phyloP scores from a whole-genome alignment of 306 rosid genomes.

The Vigna radiata region DNA sequence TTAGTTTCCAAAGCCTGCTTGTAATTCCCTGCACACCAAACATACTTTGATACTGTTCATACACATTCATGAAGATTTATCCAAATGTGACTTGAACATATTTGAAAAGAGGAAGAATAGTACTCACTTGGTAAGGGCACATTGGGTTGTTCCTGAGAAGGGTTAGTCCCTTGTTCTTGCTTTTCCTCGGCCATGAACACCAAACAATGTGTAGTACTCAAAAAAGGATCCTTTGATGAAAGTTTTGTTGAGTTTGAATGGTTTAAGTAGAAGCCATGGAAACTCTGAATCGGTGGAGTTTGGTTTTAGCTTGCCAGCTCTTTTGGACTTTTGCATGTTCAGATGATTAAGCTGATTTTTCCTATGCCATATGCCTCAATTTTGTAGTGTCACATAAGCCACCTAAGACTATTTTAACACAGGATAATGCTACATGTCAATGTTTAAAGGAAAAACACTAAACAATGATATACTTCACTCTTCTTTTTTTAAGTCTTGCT shows the following conservation, averaged over 20 bases:
- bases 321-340: conserved; percentile 19
- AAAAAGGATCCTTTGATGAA: background rate
- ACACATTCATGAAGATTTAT: too few species aligned
- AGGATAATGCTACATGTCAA: background rate
- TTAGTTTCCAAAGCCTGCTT: conserved; percentile 27
- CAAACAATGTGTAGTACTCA: background rate
- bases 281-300: background rate
- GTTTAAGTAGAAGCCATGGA: background rate
- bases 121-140: conserved; percentile 50
- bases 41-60: background rate
- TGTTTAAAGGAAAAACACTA: too few species aligned
- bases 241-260: background rate
- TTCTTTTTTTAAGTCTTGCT: too few species aligned
- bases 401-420: conserved; percentile 7
- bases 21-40: conserved; percentile 33
- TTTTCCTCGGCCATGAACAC: conserved; percentile 50
- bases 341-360: conserved; percentile 9
- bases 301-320: background rate
- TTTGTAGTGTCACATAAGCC: conserved; percentile 28
- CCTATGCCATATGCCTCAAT: conserved; percentile 40
- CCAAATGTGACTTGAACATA: background rate
- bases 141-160: conserved; percentile 19
- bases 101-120: background rate
- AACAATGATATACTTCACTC: too few species aligned
- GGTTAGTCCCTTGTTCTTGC: conserved; percentile 42